Base-by-base conservation (phyloP, 2,329 filamentous ascomycete genomes). In the Epichloe typhina region DNA sequence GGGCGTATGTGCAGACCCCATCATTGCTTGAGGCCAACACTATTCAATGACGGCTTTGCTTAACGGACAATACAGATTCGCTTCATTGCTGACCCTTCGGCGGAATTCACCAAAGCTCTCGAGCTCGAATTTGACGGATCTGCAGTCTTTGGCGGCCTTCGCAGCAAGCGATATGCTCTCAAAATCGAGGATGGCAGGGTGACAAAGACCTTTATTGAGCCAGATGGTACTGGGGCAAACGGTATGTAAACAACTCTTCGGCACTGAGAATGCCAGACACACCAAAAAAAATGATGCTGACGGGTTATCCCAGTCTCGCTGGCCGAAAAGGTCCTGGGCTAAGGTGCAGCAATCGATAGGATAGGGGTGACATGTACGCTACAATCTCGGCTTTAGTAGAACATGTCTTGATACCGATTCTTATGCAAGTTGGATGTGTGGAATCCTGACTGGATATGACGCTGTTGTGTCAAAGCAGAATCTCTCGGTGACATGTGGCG, bases 81-180 rank as follows among this genome's bases (percentile, higher is more conserved):
- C 56, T 95, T 95, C 76, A 75, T 96, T 41, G 88, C 84, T 47
- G 90, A 95, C 67, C 86, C 88, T 7, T 76, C 80, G 7, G 84
- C 81, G 52, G 74, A 79, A 53, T 95, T 96, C 70, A 93, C 87
- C 57, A 83, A 88, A 65, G 83, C 85, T 3, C 75, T 95, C 37
- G 88, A 95, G 53, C 76, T 96, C 42, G 77, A 78, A 56, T 96
- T 95, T 62, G 88, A 95, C 56, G 84, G 78, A 48, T 74, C 78
- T 12, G 74, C 84, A 50, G 80, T 95, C 65, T 93, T 97, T 61
- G 91, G 91, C 42, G 83, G 84, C 59, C 72, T 79, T 59, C 82
- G 91, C 56, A 85, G 86, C 69, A 95, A 95, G 80, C 80, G 91
- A 47, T 96, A 95, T 63, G 88, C 86, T 19, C 74, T 95, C 50